phyloP scores from a whole-genome alignment of 495 filamentous ascomycete genomes.

The Podospora didyma region DNA sequence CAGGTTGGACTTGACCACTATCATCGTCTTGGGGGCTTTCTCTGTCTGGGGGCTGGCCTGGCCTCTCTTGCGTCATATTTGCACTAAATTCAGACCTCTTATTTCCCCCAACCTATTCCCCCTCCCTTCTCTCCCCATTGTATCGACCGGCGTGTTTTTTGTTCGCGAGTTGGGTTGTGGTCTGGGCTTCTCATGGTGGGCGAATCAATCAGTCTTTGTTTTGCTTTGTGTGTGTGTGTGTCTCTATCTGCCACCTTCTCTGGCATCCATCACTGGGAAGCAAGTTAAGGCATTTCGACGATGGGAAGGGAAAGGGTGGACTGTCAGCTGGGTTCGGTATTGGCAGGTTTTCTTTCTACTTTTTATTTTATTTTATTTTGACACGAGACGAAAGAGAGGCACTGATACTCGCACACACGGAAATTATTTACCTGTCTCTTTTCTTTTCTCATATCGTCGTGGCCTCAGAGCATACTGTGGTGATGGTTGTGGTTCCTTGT shows the following conservation, averaged over 20 bases:
- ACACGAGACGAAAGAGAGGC: background rate
- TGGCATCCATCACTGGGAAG: background rate
- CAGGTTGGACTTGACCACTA: background rate
- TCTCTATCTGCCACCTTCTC: background rate
- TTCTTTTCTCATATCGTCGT: background rate
- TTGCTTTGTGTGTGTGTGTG: too few relatives aligned
- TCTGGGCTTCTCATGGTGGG: background rate
- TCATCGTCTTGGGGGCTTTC: background rate
- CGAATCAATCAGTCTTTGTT: background rate
- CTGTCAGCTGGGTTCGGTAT: background rate
- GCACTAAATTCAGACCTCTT: background rate
- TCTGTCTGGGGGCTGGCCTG: background rate
- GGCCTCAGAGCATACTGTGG: background rate
- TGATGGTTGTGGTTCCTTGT: background rate
- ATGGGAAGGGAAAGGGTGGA: background rate
- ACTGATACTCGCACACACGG: constrained; percentile 8
- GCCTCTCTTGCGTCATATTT: background rate
- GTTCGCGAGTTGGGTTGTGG: background rate
- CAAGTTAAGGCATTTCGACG: background rate
- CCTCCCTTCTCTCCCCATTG: background rate
- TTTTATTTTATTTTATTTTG: background rate
- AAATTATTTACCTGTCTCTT: constrained; percentile 12
- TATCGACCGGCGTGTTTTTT: background rate
- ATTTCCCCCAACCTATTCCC: background rate
- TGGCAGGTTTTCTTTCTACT: background rate